A percentile compares a stretch with the other conserved stretches of the same genome.
phyloP scores from a whole-genome alignment of 2,329 filamentous ascomycete genomes.

The Phialemoniopsis sp. region DNA sequence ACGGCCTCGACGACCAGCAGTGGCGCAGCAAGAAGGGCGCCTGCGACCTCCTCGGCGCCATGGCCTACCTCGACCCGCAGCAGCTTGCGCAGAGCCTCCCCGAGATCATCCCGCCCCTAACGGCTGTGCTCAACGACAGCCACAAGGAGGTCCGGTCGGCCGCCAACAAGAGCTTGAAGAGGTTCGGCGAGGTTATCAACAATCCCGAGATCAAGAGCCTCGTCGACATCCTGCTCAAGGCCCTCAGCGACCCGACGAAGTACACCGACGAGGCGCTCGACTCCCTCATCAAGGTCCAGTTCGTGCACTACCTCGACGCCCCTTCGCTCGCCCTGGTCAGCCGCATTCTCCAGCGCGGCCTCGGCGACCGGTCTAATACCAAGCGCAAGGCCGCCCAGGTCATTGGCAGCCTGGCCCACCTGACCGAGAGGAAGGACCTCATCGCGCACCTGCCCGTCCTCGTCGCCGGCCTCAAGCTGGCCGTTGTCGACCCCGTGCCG shows the following conservation, averaged over 20 bases:
- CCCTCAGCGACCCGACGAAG: slow-evolving; percentile 93
- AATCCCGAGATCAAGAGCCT: slow-evolving; percentile 96
- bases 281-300: slow-evolving; percentile 94
- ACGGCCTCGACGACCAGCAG: slow-evolving; percentile 89
- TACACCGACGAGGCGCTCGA: slow-evolving; percentile 95
- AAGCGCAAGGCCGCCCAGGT: slow-evolving; percentile 97
- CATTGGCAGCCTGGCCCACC: slow-evolving; percentile 93
- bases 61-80: slow-evolving; percentile 96
- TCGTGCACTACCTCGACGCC: slow-evolving; percentile 96
- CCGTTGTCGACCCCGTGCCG: slow-evolving; percentile 91
- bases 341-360: slow-evolving; percentile 87
- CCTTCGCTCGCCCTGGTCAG: slow-evolving; percentile 93
- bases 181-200: slow-evolving; percentile 96
- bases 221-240: slow-evolving; percentile 88
- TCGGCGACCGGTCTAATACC: slow-evolving; percentile 86
- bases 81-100: slow-evolving; percentile 89
- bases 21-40: slow-evolving; percentile 99
- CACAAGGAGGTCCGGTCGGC: slow-evolving; percentile 94
- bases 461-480: slow-evolving; percentile 82
- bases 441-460: slow-evolving; percentile 87
- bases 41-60: slow-evolving; percentile 92
- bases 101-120: slow-evolving; percentile 94
- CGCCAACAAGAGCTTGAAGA: slow-evolving; percentile 92
- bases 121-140: slow-evolving; percentile 90
- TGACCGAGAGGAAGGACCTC: slow-evolving; percentile 94